phyloP scores from a whole-genome alignment of 2,329 filamentous ascomycete genomes.

The Diaporthe helianthi region DNA sequence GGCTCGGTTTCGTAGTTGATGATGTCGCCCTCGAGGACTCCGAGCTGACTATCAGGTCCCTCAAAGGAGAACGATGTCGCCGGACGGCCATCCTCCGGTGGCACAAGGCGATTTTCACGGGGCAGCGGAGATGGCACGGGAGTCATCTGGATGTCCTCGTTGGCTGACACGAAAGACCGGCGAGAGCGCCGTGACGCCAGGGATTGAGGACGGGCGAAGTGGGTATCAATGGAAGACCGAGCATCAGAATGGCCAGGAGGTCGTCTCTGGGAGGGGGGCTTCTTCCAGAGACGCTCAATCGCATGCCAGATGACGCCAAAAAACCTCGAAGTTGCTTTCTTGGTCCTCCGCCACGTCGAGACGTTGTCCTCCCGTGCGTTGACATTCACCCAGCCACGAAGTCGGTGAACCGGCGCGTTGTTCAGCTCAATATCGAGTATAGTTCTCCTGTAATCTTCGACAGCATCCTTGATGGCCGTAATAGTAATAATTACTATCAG shows the following conservation, averaged over 20 bases:
- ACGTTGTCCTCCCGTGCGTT: conserved; percentile 90
- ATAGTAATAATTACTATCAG: conserved; percentile 90
- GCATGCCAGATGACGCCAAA: conserved; percentile 61
- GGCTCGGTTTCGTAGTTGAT: conserved; percentile 74
- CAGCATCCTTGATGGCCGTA: conserved; percentile 93
- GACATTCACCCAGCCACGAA: conserved; percentile 90
- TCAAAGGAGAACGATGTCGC: conserved; percentile 45
- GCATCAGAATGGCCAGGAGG: conserved; percentile 46
- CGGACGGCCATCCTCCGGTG: conserved; percentile 41
- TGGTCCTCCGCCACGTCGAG: conserved; percentile 84
- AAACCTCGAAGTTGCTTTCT: conserved; percentile 80
- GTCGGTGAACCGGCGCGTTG: conserved; percentile 90
- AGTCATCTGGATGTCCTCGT: conserved; percentile 91
- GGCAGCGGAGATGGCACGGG: conserved; percentile 85
- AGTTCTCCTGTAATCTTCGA: conserved; percentile 94
- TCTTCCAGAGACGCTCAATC: conserved; percentile 56
- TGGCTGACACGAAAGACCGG: conserved; percentile 60
- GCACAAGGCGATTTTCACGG: conserved; percentile 41
- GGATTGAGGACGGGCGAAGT: conserved; percentile 45
- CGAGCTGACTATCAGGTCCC: conserved; percentile 45
- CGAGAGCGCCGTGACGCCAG: conserved; percentile 52
- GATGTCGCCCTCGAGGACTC: conserved; percentile 62
- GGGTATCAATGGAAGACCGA: conserved; percentile 70
- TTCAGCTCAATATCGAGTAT: conserved; percentile 92
- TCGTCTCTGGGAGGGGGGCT: conserved; percentile 33